Conservation (phyloP, 176 grass and related monocot genomes). For the Musa schizocarpa region DNA sequence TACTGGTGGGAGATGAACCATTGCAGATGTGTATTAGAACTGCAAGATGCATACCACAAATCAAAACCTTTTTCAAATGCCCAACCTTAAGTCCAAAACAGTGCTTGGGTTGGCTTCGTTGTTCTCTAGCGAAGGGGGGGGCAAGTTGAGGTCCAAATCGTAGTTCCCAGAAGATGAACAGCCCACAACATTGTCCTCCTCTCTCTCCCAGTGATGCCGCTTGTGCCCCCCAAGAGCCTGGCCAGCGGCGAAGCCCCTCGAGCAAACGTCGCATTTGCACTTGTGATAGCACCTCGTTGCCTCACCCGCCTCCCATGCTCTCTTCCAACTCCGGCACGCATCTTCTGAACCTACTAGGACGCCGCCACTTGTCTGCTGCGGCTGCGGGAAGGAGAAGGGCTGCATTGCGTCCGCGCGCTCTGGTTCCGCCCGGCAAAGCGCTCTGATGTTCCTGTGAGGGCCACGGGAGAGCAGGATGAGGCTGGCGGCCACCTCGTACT, state of each 20-base stretch:
- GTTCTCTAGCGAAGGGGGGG: neutral
- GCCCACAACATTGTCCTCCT: neutral
- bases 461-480: constrained; percentile 10
- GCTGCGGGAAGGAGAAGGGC: neutral
- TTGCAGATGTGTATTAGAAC: no score
- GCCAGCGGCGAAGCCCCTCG: neutral
- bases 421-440: no score
- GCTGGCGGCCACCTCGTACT: constrained; percentile 10
- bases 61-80: neutral
- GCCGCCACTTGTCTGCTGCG: neutral
- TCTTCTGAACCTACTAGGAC: no score
- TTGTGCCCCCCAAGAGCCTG: neutral
- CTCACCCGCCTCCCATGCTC: neutral
- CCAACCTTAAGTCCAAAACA: constrained; percentile 1
- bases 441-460: neutral
- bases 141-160: constrained; percentile 15
- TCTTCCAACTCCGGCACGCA: neutral
- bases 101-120: neutral
- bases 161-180: neutral
- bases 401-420: neutral
- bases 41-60: neutral
- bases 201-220: neutral
- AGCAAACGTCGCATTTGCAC: neutral
- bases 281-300: neutral
- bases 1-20: no score